Conservation (phyloP, 2,329 filamentous ascomycete species). For the Neofusicoccum parvum region DNA sequence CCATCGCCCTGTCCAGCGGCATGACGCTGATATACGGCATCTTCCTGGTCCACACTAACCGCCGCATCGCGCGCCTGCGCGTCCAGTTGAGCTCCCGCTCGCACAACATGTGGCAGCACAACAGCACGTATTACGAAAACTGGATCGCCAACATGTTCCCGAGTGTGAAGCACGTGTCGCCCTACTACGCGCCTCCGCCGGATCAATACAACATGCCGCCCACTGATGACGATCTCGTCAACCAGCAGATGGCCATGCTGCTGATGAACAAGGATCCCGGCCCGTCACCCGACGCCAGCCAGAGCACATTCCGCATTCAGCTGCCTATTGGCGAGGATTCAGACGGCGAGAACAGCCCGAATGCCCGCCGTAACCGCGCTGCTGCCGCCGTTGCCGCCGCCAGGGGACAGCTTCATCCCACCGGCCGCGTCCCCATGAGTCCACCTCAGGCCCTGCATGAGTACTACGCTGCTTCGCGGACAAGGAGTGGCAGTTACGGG, state of each 20-base stretch:
- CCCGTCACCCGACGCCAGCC: conserved; percentile 36
- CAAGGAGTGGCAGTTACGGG: neutral
- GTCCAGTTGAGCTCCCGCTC: conserved; percentile 25
- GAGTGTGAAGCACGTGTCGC: conserved; percentile 26
- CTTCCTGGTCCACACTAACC: conserved; percentile 47
- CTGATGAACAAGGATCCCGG: conserved; percentile 41
- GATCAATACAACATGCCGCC: conserved; percentile 28
- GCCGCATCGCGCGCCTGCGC: conserved; percentile 39
- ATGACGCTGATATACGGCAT: conserved; percentile 46
- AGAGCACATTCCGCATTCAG: conserved; percentile 47
- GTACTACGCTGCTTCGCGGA: neutral
- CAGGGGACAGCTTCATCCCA: neutral
- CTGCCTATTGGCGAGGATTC: conserved; percentile 29
- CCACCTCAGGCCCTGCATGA: conserved; percentile 3
- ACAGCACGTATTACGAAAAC: conserved; percentile 47
- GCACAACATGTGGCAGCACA: conserved; percentile 33
- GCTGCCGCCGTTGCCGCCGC: neutral
- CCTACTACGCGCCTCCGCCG: conserved; percentile 10
- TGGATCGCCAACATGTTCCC: conserved; percentile 52
- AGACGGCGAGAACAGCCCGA: conserved; percentile 6
- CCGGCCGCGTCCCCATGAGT: neutral
- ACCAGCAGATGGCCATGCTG: conserved; percentile 54
- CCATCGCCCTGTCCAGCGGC: conserved; percentile 42
- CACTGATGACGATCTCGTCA: conserved; percentile 53
- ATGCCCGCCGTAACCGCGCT: neutral